Percentiles rank a stretch among this genome's conserved stretches.
Conservation (phyloP, 768 basidiomycete genomes). For the Xerocomellus amylosporus region DNA sequence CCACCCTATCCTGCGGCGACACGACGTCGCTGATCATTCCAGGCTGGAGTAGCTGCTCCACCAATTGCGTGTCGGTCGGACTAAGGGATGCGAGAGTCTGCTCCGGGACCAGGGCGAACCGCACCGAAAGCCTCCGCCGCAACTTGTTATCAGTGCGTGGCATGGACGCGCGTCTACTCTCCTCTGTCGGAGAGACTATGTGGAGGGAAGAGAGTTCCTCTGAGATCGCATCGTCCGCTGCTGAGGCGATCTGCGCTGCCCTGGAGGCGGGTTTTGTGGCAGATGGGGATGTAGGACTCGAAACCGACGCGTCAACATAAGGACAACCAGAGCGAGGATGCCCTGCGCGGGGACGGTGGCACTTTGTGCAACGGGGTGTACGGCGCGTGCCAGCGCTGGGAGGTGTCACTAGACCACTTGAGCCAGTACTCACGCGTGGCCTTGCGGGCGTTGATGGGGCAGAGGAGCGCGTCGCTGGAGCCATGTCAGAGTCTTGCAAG, state of each 20-base stretch:
- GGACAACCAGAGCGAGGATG: conserved; percentile 67
- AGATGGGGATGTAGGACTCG: conserved; percentile 17
- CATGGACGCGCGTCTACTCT: conserved; percentile 6
- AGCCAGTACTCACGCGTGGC: conserved; percentile 10
- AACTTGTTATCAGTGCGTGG: conserved; percentile 3
- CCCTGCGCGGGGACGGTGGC: conserved; percentile 51
- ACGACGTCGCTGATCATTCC: conserved; percentile 35
- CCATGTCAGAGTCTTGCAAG: conserved; percentile 13
- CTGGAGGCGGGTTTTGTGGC: conserved; percentile 4
- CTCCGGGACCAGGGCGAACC: conserved; percentile 31
- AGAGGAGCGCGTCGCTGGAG: conserved; percentile 30
- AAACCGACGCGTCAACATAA: conserved; percentile 32
- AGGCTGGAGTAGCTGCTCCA: conserved; percentile 46
- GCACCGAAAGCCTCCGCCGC: conserved; percentile 30
- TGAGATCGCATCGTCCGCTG: conserved; percentile 31
- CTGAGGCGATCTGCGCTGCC: neutral
- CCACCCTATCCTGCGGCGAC: conserved; percentile 28
- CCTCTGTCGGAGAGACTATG: conserved; percentile 31
- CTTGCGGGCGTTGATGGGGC: conserved; percentile 31
- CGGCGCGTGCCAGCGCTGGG: conserved; percentile 47
- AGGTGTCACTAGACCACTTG: conserved; percentile 21
- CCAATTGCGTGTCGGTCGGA: conserved; percentile 43
- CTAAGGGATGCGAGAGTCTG: conserved; percentile 53
- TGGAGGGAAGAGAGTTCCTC: conserved; percentile 48
- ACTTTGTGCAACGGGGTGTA: conserved; percentile 52